Evolutionary conservation across 768 basidiomycete species (phyloP), one percentile per base, ranked within the genome.

Genomic region (Podaxis sp.): DNA sequence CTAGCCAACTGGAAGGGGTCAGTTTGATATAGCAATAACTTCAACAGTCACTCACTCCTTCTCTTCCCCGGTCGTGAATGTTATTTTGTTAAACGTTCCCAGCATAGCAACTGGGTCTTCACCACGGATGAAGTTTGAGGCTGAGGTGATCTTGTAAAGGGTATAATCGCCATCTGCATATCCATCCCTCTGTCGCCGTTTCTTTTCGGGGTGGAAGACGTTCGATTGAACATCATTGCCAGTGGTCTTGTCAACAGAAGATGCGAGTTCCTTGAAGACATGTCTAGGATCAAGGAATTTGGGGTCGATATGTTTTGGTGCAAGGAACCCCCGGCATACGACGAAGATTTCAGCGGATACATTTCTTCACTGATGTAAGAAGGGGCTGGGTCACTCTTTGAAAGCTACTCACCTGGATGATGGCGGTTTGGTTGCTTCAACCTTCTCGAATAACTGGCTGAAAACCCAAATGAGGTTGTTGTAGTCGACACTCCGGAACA

Each of bases 331-430:
- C 59, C 89, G 89, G 74, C 97, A 99, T 53, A 98, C 93, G 67
- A 99, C 97, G 80, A 99, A 99, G 70, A 99, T 99, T 75, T 99
- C 97, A 11, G 97, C 97, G 47, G 97, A 99, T 47, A 99, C 97
- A 76, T 96, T 98, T 77, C 95, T 95, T 65, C 11, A 40, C 37
- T 55, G 40, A 42, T 21, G n/a, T 35, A 35, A 56, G 47, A 57
- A 42, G 32, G 42, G 52, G 6, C 11, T 35, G 52, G 28, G 59
- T 35, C 16, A 37, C 50, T 42, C 21, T 42, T 35, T 6, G 42
- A 37, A n/a, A 50, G 27, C 50, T 21, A 62, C 74, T 68, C 62
- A 95, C 93, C 95, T 87, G 23, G 97, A 98, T 38, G 94, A 95
- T 7, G 97, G 95, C 2, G 97, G 97, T 70, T 99, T 99, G 35